phyloP scores from a whole-genome alignment of 768 basidiomycete species.

The Tricholoma sp. region DNA sequence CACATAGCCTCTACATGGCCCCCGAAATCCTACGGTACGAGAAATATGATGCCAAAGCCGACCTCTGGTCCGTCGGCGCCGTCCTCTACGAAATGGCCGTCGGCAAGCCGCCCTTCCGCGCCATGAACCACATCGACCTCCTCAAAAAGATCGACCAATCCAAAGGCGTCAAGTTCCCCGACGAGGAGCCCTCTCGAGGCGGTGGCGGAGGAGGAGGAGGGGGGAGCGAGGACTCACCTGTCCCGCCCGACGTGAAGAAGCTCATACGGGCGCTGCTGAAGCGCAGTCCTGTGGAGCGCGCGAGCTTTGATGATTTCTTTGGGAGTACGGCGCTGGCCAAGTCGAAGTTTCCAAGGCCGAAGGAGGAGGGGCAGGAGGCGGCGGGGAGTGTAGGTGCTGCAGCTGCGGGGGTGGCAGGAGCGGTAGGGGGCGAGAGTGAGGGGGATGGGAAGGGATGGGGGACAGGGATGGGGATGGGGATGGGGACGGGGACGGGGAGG shows the following conservation, averaged over 20 bases:
- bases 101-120: constrained; percentile 91
- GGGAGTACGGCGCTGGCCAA: constrained; percentile 70
- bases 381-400: constrained; percentile 13
- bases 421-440: constrained; percentile 23
- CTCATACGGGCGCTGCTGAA: constrained; percentile 83
- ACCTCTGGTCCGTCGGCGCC: constrained; percentile 97
- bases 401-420: constrained; percentile 3
- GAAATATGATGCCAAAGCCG: constrained; percentile 97
- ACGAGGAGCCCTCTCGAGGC: constrained; percentile 63
- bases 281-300: constrained; percentile 77
- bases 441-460: constrained; percentile 23
- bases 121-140: constrained; percentile 93
- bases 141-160: constrained; percentile 88
- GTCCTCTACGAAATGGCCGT: constrained; percentile 95
- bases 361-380: constrained; percentile 28
- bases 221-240: constrained; percentile 49
- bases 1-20: constrained; percentile 88
- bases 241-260: constrained; percentile 80
- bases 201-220: constrained; percentile 38
- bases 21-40: constrained; percentile 96
- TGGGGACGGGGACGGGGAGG: constrained; percentile 29
- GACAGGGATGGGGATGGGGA: constrained; percentile 28
- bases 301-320: constrained; percentile 92
- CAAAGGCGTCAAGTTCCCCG: constrained; percentile 92
- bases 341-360: constrained; percentile 68